Conservation (phyloP, 2,329 filamentous ascomycete species). For the Fusarium napiforme region DNA sequence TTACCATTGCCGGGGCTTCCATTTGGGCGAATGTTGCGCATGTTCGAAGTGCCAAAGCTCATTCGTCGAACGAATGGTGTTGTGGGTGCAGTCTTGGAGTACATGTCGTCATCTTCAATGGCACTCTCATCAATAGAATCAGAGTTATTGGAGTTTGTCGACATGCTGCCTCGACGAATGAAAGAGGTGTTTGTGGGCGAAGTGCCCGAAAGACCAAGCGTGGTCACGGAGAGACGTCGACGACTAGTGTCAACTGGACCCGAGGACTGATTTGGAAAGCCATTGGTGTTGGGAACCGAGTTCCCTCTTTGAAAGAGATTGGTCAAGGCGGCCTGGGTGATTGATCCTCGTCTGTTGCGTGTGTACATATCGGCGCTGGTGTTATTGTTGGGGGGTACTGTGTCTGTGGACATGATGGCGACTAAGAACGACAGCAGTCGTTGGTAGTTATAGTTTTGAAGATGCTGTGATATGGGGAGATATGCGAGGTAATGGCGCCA, state of each 20-base stretch:
- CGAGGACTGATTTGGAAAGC: slow-evolving; percentile 55
- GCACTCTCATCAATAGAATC: slow-evolving; percentile 77
- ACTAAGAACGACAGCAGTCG: slow-evolving; percentile 31
- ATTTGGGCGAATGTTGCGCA: slow-evolving; percentile 65
- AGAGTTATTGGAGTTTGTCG: slow-evolving; percentile 68
- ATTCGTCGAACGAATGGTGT: slow-evolving; percentile 86
- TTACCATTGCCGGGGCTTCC: slow-evolving; percentile 74
- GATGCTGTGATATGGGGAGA: slow-evolving; percentile 42
- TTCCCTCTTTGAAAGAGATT: slow-evolving; percentile 69
- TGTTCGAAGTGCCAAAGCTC: slow-evolving; percentile 87
- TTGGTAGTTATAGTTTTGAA: slow-evolving; percentile 43
- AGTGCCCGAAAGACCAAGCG: slow-evolving; percentile 77
- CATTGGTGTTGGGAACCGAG: slow-evolving; percentile 57
- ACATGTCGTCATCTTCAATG: slow-evolving; percentile 74
- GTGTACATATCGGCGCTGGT: slow-evolving; percentile 52
- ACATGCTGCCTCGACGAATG: slow-evolving; percentile 74
- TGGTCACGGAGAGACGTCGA: slow-evolving; percentile 79
- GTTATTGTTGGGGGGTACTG: slow-evolving; percentile 44
- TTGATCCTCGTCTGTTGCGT: slow-evolving; percentile 65
- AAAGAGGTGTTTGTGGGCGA: slow-evolving; percentile 69
- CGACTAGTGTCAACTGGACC: slow-evolving; percentile 66
- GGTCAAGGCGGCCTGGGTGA: slow-evolving; percentile 66
- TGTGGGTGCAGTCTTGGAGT: slow-evolving; percentile 69
- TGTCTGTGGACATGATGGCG: slow-evolving; percentile 51
- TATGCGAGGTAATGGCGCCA: slow-evolving; percentile 39